Percentiles rank a stretch among this genome's conserved stretches.
phyloP scores from a whole-genome alignment of 495 filamentous ascomycete species.

The Hypoxylon intermedium region DNA sequence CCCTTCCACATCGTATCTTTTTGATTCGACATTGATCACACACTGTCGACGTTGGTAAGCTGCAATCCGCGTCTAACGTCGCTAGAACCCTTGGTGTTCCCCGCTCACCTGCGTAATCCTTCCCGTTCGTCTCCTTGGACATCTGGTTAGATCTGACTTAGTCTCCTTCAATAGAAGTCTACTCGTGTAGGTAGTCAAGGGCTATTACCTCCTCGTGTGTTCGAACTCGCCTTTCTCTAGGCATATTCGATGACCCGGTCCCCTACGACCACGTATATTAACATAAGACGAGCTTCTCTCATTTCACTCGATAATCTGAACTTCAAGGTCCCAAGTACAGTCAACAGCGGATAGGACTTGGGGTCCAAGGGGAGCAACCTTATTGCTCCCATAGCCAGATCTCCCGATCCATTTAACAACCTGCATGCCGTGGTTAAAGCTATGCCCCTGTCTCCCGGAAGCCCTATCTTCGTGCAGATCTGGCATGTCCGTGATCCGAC shows the following conservation, averaged over 20 bases:
- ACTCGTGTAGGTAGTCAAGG: background rate
- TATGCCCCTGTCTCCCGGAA: conserved; percentile 5
- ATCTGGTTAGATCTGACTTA: conserved; percentile 15
- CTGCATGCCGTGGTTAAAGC: conserved; percentile 10
- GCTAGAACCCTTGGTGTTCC: background rate
- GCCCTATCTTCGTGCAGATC: conserved; percentile 10
- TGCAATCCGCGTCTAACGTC: background rate
- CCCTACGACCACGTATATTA: conserved; percentile 1
- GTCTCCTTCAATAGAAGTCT: background rate
- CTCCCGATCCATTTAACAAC: conserved; percentile 18
- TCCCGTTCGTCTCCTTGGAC: conserved; percentile 24
- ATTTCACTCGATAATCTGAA: conserved; percentile 2
- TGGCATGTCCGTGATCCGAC: conserved; percentile 3
- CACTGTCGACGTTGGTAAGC: conserved; percentile 12
- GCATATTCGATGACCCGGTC: conserved; percentile 4
- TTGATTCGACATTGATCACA: conserved; percentile 31
- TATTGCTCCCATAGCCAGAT: conserved; percentile 22
- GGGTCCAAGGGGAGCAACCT: conserved; percentile 15
- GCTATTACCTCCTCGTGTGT: conserved; percentile 25
- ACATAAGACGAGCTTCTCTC: conserved; percentile 3
- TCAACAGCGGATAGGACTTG: conserved; percentile 7
- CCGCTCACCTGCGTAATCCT: conserved; percentile 32
- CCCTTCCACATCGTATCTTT: conserved; percentile 31
- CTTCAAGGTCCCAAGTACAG: background rate
- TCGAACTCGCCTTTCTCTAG: conserved; percentile 20